Evolutionary conservation across 192 early-diverging fungal genomes (phyloP).

Genomic region (Spinellus fusiger): DNA sequence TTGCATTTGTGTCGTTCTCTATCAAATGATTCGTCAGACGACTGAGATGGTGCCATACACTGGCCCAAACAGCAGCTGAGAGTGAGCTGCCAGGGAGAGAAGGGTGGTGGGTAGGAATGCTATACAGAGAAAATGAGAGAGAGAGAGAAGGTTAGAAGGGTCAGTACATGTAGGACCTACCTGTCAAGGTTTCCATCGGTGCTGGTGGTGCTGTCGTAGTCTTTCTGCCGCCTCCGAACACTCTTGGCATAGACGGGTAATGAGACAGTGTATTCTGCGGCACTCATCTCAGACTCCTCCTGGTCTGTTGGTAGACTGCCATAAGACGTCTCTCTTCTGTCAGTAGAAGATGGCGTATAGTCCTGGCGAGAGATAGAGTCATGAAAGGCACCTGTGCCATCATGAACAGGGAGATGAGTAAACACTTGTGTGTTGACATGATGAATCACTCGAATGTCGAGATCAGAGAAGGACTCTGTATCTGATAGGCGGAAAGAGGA

Average conservation of each 20-base stretch:
- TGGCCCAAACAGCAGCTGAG: constrained; percentile 22
- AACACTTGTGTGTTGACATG: constrained; percentile 7
- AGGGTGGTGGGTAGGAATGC: constrained; percentile 34
- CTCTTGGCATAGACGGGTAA: constrained; percentile 12
- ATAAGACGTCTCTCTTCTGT: not conserved
- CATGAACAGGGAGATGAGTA: constrained; percentile 24
- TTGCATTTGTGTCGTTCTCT: constrained; percentile 29
- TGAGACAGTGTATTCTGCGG: constrained; percentile 14
- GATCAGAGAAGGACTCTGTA: constrained; percentile 21
- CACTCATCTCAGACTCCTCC: not conserved
- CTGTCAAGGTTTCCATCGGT: constrained; percentile 1
- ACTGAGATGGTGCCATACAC: constrained; percentile 25
- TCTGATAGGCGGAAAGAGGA: constrained; percentile 24
- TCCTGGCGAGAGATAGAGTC: constrained; percentile 1
- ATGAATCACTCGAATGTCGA: constrained; percentile 8
- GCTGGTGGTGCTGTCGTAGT: too few relatives aligned
- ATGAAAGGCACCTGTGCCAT: constrained; percentile 31
- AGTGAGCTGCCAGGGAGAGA: constrained; percentile 18
- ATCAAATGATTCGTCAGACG: constrained; percentile 30
- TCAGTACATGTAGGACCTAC: not conserved
- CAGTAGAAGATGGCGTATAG: not conserved
- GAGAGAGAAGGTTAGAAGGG: not conserved
- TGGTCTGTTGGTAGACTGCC: not conserved
- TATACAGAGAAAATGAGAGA: not conserved
- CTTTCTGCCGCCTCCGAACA: too few relatives aligned